Conservation (phyloP, 179 eudicot species). For the Patellifolia procumbens region DNA sequence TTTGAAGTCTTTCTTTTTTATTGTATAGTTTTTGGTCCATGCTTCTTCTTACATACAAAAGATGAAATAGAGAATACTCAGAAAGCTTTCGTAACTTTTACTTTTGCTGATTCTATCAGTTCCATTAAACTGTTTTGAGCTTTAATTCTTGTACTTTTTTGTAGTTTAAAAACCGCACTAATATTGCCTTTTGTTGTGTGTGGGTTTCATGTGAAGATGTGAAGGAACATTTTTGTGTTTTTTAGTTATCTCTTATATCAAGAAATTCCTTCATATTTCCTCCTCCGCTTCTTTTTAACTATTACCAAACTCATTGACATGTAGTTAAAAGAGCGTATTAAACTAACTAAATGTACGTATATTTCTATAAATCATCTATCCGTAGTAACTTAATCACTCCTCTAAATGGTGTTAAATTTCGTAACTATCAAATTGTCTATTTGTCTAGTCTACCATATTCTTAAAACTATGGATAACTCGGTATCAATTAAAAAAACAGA, state of each 20-base stretch:
- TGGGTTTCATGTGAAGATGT: slow-evolving; percentile 26
- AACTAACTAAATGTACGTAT: too few relatives aligned
- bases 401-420: too few relatives aligned
- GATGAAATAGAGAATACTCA: slow-evolving; percentile 10
- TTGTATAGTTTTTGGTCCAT: slow-evolving; percentile 30
- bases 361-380: too few relatives aligned
- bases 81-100: slow-evolving; percentile 10
- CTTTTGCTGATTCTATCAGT: slow-evolving; percentile 1
- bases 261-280: not conserved
- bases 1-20: slow-evolving; percentile 4
- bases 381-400: too few relatives aligned
- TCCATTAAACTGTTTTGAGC: not conserved
- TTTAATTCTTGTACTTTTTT: slow-evolving; percentile 1
- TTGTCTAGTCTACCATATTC: too few relatives aligned
- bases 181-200: slow-evolving; percentile 11
- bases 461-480: too few relatives aligned
- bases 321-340: too few relatives aligned
- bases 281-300: too few relatives aligned
- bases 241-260: not conserved
- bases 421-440: too few relatives aligned
- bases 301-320: too few relatives aligned
- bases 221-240: not conserved
- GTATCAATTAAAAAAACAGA: too few relatives aligned
- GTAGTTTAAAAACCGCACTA: not conserved
- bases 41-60: slow-evolving; percentile 19